Evolutionary conservation across 2,329 filamentous ascomycete genomes (phyloP).

Genomic region (Bipolaris sorokiniana): DNA sequence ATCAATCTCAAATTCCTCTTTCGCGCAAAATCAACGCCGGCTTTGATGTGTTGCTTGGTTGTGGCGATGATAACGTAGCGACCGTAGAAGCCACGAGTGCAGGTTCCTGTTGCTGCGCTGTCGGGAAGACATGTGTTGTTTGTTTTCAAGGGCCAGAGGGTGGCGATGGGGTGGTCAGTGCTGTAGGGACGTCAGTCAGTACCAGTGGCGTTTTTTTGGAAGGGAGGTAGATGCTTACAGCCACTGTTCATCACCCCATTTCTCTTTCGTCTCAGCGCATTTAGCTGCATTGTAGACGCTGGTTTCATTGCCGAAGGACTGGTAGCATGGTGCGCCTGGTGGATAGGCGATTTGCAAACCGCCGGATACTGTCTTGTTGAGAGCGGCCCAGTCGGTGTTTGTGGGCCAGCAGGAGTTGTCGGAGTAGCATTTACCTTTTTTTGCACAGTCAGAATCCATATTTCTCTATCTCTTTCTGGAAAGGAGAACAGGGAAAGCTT

Average conservation of each 20-base stretch:
- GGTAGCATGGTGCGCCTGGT: slow-evolving; percentile 41
- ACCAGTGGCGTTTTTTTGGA: too few species aligned
- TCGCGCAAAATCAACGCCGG: slow-evolving; percentile 44
- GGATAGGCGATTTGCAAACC: slow-evolving; percentile 38
- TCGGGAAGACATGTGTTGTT: slow-evolving; percentile 44
- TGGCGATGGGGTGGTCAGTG: slow-evolving; percentile 41
- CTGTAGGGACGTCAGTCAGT: slow-evolving; percentile 18
- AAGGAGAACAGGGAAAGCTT: neutral
- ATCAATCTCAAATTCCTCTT: slow-evolving; percentile 41
- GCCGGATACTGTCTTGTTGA: slow-evolving; percentile 41
- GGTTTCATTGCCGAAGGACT: slow-evolving; percentile 29
- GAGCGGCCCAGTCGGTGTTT: slow-evolving; percentile 30
- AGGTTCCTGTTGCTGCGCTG: slow-evolving; percentile 34
- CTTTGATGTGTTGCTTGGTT: slow-evolving; percentile 41
- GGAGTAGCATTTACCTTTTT: slow-evolving; percentile 41
- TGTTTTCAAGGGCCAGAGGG: slow-evolving; percentile 43
- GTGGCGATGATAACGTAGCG: slow-evolving; percentile 44
- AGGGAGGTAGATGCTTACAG: slow-evolving; percentile 26
- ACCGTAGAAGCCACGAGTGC: slow-evolving; percentile 44
- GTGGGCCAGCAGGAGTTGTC: slow-evolving; percentile 45
- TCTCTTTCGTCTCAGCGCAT: slow-evolving; percentile 36
- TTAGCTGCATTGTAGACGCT: slow-evolving; percentile 33
- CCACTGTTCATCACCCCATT: slow-evolving; percentile 41
- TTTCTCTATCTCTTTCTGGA: neutral
- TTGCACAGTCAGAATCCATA: neutral